These are phyloP conservation scores for Tetraselmis striata DNA, from an alignment of 139 green algal species.

Conservation along the genomic window DNA sequence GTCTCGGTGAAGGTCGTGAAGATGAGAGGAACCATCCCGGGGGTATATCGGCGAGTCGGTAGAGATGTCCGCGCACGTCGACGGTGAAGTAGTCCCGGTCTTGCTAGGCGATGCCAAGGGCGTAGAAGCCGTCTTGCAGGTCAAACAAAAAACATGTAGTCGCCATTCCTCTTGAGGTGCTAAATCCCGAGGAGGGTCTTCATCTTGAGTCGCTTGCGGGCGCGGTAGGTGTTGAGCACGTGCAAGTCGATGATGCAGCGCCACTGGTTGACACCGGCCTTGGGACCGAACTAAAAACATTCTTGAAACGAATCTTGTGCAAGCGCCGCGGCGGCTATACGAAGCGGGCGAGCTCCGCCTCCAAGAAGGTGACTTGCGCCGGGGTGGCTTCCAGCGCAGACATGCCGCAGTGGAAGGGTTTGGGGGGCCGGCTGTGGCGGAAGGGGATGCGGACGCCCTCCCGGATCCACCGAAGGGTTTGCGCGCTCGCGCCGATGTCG, in stretches of 20 bases:
- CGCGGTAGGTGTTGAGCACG: background rate
- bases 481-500: background rate
- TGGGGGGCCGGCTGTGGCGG: background rate
- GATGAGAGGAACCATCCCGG: too few relatives aligned
- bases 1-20: too few relatives aligned
- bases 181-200: too few relatives aligned
- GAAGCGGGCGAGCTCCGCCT: background rate
- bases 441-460: background rate
- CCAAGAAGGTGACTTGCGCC: background rate
- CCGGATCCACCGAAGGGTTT: background rate
- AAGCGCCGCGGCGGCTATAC: too few relatives aligned
- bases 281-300: background rate
- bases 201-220: too few relatives aligned
- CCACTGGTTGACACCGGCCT: background rate
- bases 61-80: background rate
- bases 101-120: background rate
- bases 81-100: background rate
- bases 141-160: background rate
- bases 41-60: background rate
- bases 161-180: too few relatives aligned
- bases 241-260: background rate
- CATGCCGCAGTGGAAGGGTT: background rate
- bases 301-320: background rate
- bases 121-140: background rate
- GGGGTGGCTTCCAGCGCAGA: background rate